These are phyloP conservation scores for Thozetella sp. DNA, from an alignment of 495 filamentous ascomycete species.

Conservation along the genomic window DNA sequence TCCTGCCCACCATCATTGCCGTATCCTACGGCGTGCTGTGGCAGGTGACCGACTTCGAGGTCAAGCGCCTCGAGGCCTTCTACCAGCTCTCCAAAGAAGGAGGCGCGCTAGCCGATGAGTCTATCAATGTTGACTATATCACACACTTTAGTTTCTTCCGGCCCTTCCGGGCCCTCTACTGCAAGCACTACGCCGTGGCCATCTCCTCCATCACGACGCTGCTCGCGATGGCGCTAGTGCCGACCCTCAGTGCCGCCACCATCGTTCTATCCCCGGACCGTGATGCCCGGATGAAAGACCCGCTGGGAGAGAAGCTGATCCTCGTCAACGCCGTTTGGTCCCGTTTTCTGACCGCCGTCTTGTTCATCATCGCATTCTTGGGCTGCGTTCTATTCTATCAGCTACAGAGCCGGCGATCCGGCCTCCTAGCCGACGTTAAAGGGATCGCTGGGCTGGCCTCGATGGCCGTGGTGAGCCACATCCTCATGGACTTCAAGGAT, in stretches of 20 bases:
- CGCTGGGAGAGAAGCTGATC: constrained; percentile 47
- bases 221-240: constrained; percentile 63
- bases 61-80: constrained; percentile 73
- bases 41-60: constrained; percentile 75
- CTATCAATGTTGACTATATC: constrained; percentile 73
- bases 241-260: constrained; percentile 61
- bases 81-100: constrained; percentile 69
- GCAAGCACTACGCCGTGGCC: constrained; percentile 66
- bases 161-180: constrained; percentile 59
- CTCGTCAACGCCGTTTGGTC: constrained; percentile 60
- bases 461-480: constrained; percentile 72
- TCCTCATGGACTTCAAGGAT: constrained; percentile 73
- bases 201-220: constrained; percentile 62
- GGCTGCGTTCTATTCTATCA: constrained; percentile 60
- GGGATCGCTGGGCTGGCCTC: constrained; percentile 75
- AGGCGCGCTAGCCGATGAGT: constrained; percentile 66
- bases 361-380: constrained; percentile 56
- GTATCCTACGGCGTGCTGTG: constrained; percentile 75
- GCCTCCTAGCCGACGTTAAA: constrained; percentile 67
- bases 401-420: constrained; percentile 59
- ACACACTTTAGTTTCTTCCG: constrained; percentile 64
- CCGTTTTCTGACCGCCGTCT: constrained; percentile 52
- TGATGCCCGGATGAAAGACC: constrained; percentile 21
- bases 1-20: constrained; percentile 67
- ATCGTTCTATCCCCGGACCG: constrained; percentile 54